Evolutionary conservation across 129 eudicot genomes (phyloP).

Genomic region (Flaveria ramosissima): DNA sequence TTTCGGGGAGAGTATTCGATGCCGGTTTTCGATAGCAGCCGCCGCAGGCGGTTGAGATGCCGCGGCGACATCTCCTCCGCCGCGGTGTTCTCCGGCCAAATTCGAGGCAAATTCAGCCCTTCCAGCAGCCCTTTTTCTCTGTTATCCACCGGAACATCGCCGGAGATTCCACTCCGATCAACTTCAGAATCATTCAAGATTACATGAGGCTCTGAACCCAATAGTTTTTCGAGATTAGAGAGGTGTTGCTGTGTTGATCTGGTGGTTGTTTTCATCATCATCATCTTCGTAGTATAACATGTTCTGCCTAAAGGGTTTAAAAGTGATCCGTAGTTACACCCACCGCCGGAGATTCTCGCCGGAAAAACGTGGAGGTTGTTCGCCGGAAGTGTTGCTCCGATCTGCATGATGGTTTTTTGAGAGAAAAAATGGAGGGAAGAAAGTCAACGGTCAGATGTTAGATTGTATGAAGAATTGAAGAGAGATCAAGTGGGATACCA

Average conservation of each 20-base stretch:
- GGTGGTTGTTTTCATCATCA: slow-evolving; percentile 25
- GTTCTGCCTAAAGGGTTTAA: slow-evolving; percentile 47
- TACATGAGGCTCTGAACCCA: slow-evolving; percentile 41
- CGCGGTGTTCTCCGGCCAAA: slow-evolving; percentile 78
- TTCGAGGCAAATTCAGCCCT: slow-evolving; percentile 47
- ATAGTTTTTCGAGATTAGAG: slow-evolving; percentile 62
- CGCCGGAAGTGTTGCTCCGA: slow-evolving; percentile 65
- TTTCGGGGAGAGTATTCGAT: slow-evolving; percentile 84
- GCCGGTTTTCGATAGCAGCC: slow-evolving; percentile 48
- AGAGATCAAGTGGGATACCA: neutral
- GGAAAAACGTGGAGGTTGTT: slow-evolving; percentile 41
- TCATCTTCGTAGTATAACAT: slow-evolving; percentile 25
- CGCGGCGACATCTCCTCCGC: slow-evolving; percentile 92
- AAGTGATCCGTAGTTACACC: slow-evolving; percentile 44
- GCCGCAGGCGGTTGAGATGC: slow-evolving; percentile 57
- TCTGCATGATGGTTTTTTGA: slow-evolving; percentile 50
- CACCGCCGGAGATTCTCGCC: slow-evolving; percentile 44
- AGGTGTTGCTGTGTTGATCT: slow-evolving; percentile 40
- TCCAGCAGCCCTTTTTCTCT: slow-evolving; percentile 47
- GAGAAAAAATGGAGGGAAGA: neutral
- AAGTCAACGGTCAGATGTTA: neutral
- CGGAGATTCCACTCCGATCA: slow-evolving; percentile 4
- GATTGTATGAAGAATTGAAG: too few relatives aligned
- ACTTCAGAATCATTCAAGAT: slow-evolving; percentile 28
- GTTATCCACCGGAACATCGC: slow-evolving; percentile 4